Base-by-base conservation (phyloP, 352 stramenopile species). In the Phytopythium kandeliae region DNA sequence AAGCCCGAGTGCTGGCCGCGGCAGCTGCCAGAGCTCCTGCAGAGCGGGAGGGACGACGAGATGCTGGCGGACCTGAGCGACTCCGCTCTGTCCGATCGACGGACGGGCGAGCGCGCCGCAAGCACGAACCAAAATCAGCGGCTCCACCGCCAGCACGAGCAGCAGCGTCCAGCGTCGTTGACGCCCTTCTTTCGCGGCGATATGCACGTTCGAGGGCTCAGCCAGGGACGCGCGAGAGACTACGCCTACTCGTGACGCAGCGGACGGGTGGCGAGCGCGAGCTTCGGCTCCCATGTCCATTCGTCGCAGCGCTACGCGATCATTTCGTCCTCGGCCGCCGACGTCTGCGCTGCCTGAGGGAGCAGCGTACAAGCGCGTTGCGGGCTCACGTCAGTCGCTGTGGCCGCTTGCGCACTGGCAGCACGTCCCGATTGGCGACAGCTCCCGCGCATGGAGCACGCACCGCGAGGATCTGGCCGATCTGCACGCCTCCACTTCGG, bases 181-280 rank as follows among this genome's bases (percentile, higher is more conserved):
- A 50, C 87, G 38, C 79, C 79, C 52, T 91, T 91, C 48, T 91
- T 87, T 62, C 65, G 71, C 2, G 77, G 77, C 21, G 86, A 84
- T 51, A 76, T 90, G 63, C 52, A 80, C 31, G 73, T 88, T 33
- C 54, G 67, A 60, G 75, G 75, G 22, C 66, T 77, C 22, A 60
- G 71, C 30, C 77, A 79, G 55, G 52, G 68, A 44, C 62, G 67
- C 37, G 61, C 67, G n/a, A 74, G 67, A 28, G 58, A 74, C 55
- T 74, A 74, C 46, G 36, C 60, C 35, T 78, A 61, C 42, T 69
- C 22, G 25, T 42, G 16, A 42, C 61, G 38, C 25, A 53, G n/a
- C n/a, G n/a, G n/a, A n/a, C n/a, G n/a, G n/a, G n/a, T n/a, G n/a
- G 17, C 25, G 12, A 26, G 25, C 11, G n/a, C 33, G 4, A 31